Percentiles rank a stretch among this genome's conserved stretches.
Conservation (phyloP, 2,329 filamentous ascomycete species). For the Elsinoe arachidis region DNA sequence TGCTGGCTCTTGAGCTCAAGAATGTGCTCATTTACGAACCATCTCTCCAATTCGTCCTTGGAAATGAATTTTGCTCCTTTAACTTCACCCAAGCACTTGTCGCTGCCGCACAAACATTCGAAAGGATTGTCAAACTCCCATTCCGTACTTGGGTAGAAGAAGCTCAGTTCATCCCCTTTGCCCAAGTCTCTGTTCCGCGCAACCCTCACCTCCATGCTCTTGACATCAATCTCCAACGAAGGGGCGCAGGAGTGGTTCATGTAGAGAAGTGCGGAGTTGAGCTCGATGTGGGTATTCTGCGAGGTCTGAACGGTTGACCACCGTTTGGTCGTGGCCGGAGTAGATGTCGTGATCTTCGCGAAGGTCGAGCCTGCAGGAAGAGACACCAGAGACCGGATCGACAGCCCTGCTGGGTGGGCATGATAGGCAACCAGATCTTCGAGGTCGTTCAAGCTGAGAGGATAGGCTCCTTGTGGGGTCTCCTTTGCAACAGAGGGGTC, state of each 20-base stretch:
- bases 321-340: conserved; percentile 34
- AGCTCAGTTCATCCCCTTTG: conserved; percentile 36
- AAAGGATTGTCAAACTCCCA: conserved; percentile 43
- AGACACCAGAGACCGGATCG: conserved; percentile 41
- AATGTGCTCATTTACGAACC: conserved; percentile 38
- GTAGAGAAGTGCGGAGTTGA: conserved; percentile 49
- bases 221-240: conserved; percentile 44
- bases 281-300: conserved; percentile 43
- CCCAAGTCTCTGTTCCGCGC: conserved; percentile 31
- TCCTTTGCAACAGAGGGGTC: conserved; percentile 8
- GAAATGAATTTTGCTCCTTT: conserved; percentile 33
- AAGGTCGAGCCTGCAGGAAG: conserved; percentile 45
- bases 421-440: conserved; percentile 31
- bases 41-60: conserved; percentile 26
- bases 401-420: conserved; percentile 32
- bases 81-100: conserved; percentile 32
- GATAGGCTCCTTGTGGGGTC: conserved; percentile 19
- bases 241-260: conserved; percentile 50
- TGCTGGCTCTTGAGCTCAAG: conserved; percentile 18
- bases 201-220: conserved; percentile 17
- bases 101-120: conserved; percentile 33
- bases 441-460: conserved; percentile 26
- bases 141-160: conserved; percentile 44
- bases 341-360: conserved; percentile 39
- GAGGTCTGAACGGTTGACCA: conserved; percentile 47